A percentile compares a stretch with the other conserved stretches of the same genome.
Evolutionary conservation across 441 rosid genomes (phyloP).

Genomic region (Metrosideros polymorpha): DNA sequence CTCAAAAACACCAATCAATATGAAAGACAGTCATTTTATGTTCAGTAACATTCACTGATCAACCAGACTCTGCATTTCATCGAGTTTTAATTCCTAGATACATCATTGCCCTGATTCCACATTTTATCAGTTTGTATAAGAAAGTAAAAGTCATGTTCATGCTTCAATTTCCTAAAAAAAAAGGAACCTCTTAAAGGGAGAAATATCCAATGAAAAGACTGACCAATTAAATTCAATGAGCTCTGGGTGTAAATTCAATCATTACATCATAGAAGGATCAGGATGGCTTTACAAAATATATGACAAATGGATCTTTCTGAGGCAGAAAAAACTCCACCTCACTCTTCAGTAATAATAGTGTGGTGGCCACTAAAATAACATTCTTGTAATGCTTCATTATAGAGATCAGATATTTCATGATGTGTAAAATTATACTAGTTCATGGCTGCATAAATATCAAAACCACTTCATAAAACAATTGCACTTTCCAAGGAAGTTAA

Average conservation of each 20-base stretch:
- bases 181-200: background rate
- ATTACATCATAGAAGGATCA: background rate
- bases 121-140: background rate
- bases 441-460: background rate
- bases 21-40: background rate
- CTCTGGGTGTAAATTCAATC: background rate
- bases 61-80: background rate
- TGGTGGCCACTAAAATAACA: background rate
- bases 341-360: background rate
- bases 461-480: background rate
- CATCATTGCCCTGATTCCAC: background rate
- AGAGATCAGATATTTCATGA: background rate
- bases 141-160: background rate
- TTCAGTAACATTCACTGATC: background rate
- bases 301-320: background rate
- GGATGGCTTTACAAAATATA: background rate
- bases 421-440: background rate
- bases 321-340: background rate
- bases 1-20: background rate
- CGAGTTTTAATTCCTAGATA: background rate
- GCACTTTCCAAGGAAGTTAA: background rate
- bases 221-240: background rate
- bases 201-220: background rate
- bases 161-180: background rate
- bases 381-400: background rate